phyloP scores from a whole-genome alignment of 495 filamentous ascomycete species.

The Penicillium canariense region DNA sequence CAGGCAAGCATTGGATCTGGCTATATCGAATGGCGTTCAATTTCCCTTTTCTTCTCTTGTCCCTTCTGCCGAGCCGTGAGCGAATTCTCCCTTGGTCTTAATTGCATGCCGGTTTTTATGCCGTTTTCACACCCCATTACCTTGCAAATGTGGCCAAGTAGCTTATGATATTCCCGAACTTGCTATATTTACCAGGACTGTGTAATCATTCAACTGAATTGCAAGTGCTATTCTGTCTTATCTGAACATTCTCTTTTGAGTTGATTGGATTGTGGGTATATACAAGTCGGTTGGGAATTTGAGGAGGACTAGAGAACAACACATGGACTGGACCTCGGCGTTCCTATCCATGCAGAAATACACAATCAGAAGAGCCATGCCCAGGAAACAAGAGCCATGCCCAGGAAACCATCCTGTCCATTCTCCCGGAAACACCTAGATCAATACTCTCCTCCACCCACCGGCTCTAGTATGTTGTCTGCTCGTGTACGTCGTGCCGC shows the following conservation, averaged over 20 bases:
- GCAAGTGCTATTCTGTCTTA: background rate
- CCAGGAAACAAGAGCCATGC: background rate
- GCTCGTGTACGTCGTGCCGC: constrained; percentile 15
- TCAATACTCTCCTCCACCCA: background rate
- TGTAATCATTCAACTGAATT: background rate
- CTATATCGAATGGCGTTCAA: constrained; percentile 13
- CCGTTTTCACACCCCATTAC: background rate
- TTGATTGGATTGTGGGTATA: constrained; percentile 5
- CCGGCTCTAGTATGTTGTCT: constrained; percentile 5
- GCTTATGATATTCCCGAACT: background rate
- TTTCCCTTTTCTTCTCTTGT: background rate
- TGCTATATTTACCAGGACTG: background rate
- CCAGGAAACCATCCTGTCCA: background rate
- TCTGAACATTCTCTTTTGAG: background rate
- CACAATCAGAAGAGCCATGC: background rate
- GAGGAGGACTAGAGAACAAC: background rate
- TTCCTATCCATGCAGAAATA: background rate
- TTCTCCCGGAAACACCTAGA: background rate
- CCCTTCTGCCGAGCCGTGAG: constrained; percentile 6
- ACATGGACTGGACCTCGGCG: background rate
- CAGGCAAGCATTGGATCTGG: constrained; percentile 19
- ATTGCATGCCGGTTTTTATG: constrained; percentile 1
- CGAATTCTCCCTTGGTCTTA: constrained; percentile 1
- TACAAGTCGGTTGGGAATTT: background rate
- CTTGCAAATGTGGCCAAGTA: background rate